phyloP scores from a whole-genome alignment of 352 stramenopile genomes.

The Blastocystis sp. region DNA sequence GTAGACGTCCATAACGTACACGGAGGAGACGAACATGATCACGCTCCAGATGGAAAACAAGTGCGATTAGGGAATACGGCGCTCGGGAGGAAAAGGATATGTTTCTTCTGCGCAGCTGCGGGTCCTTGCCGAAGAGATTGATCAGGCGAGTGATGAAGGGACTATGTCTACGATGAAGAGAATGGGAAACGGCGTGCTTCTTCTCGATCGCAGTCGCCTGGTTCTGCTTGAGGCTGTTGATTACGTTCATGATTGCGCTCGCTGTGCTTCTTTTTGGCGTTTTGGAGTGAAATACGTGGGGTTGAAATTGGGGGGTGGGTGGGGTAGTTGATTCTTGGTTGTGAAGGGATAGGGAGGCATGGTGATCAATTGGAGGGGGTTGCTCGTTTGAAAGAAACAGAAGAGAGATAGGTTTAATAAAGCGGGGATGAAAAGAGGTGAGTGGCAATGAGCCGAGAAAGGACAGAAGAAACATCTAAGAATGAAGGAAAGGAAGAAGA shows the following conservation, averaged over 20 bases:
- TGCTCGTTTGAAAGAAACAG: no score
- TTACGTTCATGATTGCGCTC: slow-evolving; percentile 16
- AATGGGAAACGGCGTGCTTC: neutral
- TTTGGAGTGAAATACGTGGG: neutral
- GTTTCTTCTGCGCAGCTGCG: slow-evolving; percentile 2
- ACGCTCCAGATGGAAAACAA: slow-evolving; percentile 55
- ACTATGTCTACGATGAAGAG: slow-evolving; percentile 14
- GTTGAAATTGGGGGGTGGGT: neutral
- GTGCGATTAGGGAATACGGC: slow-evolving; percentile 10
- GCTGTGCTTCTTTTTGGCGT: neutral
- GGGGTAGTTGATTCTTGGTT: no score
- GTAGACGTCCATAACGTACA: slow-evolving; percentile 44
- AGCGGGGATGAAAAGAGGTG: no score
- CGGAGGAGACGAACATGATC: slow-evolving; percentile 33
- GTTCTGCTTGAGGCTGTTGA: slow-evolving; percentile 28
- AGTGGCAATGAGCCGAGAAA: no score
- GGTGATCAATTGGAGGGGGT: no score
- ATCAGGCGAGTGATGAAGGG: slow-evolving; percentile 2
- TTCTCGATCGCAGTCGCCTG: neutral
- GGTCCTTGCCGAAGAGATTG: slow-evolving; percentile 34
- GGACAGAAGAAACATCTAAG: no score
- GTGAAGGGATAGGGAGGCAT: no score
- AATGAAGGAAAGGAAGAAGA: no score
- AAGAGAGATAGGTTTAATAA: no score
- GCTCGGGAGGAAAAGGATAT: slow-evolving; percentile 9